A percentile compares a stretch with the other conserved stretches of the same genome.
Evolutionary conservation across 1,284 basidiomycete genomes (phyloP).

Genomic region (Sanghuangporus baumii): DNA sequence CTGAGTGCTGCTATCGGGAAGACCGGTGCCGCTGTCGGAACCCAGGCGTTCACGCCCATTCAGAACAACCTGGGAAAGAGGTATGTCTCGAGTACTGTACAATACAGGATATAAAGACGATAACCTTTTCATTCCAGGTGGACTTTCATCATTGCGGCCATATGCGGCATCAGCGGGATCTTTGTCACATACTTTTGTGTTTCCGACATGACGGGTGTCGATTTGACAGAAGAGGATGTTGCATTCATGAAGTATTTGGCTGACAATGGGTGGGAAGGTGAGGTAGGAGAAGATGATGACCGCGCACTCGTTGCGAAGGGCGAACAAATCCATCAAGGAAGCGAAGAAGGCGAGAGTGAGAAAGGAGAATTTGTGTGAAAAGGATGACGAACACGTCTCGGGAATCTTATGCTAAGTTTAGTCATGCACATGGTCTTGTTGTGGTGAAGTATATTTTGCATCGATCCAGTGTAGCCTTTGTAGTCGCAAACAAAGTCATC

Average conservation of each 20-base stretch:
- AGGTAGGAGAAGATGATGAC: constrained; percentile 53
- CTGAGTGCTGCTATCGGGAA: constrained; percentile 71
- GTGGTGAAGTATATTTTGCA: not conserved
- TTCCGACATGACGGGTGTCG: constrained; percentile 62
- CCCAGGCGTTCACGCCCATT: constrained; percentile 73
- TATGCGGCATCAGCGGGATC: constrained; percentile 58
- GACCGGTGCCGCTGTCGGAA: constrained; percentile 71
- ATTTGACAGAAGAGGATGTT: constrained; percentile 63
- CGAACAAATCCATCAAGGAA: not conserved
- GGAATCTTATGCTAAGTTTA: not conserved
- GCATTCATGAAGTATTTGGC: constrained; percentile 56
- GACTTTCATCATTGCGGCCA: constrained; percentile 71
- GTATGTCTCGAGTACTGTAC: constrained; percentile 26
- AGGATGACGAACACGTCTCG: not conserved
- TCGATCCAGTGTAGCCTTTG: not conserved
- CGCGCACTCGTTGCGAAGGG: constrained; percentile 28
- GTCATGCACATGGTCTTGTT: not conserved
- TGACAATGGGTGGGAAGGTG: constrained; percentile 62
- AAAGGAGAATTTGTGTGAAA: constrained; percentile 11
- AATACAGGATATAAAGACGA: not conserved
- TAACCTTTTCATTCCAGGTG: constrained; percentile 33
- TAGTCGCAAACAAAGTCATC: not conserved
- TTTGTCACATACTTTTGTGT: constrained; percentile 66
- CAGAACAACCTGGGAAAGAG: constrained; percentile 61
- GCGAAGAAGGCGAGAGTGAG: constrained; percentile 10